These are phyloP conservation scores for Inga leiocalycina DNA, from an alignment of 306 rosid genomes.

Conservation along the genomic window DNA sequence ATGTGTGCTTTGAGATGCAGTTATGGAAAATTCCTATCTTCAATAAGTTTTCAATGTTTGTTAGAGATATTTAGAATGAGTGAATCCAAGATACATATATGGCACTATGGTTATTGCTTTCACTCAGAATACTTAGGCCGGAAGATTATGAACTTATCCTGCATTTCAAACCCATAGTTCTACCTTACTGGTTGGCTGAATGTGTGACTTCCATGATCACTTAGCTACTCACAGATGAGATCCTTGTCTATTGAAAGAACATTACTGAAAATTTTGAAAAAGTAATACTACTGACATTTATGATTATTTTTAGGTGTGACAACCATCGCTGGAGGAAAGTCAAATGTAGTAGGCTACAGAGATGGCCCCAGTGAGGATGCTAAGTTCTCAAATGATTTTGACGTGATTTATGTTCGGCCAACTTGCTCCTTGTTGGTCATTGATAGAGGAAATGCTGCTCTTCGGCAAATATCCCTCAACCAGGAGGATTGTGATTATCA, in stretches of 20 bases:
- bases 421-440: conserved; percentile 93
- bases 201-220: conserved; percentile 1
- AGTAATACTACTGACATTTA: conserved; percentile 22
- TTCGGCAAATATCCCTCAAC: conserved; percentile 80
- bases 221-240: conserved; percentile 8
- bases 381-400: conserved; percentile 94
- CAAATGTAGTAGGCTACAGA: conserved; percentile 87
- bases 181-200: conserved; percentile 6
- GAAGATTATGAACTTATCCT: conserved; percentile 1
- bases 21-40: not conserved
- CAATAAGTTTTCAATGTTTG: conserved; percentile 20
- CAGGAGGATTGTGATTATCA: conserved; percentile 92
- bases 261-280: conserved; percentile 10
- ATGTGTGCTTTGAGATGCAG: conserved; percentile 18
- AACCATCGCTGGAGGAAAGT: conserved; percentile 98
- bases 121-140: conserved; percentile 6
- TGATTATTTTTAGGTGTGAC: conserved; percentile 72
- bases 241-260: conserved; percentile 19
- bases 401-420: conserved; percentile 76
- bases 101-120: conserved; percentile 16
- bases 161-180: not conserved
- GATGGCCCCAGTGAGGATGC: conserved; percentile 99
- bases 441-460: conserved; percentile 98
- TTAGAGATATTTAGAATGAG: conserved; percentile 23
- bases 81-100: not conserved